phyloP scores from a whole-genome alignment of 2,329 filamentous ascomycete genomes.

The Xylariaceae sp. region DNA sequence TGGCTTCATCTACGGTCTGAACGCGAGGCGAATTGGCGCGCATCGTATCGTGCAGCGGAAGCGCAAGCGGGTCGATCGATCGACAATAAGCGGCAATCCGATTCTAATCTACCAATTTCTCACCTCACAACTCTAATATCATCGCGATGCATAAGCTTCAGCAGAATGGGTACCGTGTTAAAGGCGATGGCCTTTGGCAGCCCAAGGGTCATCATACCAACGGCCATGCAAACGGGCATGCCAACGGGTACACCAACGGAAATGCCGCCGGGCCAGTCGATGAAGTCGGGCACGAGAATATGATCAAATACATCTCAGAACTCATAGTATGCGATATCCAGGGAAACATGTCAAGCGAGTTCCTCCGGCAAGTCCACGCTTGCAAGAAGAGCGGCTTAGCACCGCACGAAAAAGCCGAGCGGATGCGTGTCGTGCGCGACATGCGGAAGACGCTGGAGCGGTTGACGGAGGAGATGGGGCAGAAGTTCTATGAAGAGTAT shows the following conservation, averaged over 20 bases:
- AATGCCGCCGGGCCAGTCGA: conserved; percentile 4
- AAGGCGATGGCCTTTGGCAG: neutral
- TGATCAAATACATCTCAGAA: conserved; percentile 19
- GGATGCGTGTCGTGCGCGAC: conserved; percentile 17
- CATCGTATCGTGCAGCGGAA: no score
- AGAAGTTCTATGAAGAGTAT: conserved; percentile 19
- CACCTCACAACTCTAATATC: neutral
- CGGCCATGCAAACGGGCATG: neutral
- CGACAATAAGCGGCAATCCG: no score
- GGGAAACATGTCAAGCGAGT: conserved; percentile 17
- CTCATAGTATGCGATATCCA: conserved; percentile 16
- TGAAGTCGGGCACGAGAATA: conserved; percentile 16
- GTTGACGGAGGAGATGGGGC: conserved; percentile 17
- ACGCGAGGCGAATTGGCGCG: no score
- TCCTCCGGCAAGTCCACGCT: conserved; percentile 16
- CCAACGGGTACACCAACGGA: neutral
- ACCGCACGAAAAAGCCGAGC: conserved; percentile 18
- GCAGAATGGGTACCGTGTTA: neutral
- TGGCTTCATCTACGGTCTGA: no score
- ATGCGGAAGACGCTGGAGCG: conserved; percentile 18
- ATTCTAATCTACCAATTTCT: neutral
- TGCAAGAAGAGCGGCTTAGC: conserved; percentile 17
- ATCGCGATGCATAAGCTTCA: neutral
- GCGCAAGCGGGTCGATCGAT: no score
- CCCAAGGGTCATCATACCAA: neutral